A percentile compares a stretch with the other conserved stretches of the same genome.
Conservation (phyloP, 768 basidiomycete genomes). For the Mycena polygramma region DNA sequence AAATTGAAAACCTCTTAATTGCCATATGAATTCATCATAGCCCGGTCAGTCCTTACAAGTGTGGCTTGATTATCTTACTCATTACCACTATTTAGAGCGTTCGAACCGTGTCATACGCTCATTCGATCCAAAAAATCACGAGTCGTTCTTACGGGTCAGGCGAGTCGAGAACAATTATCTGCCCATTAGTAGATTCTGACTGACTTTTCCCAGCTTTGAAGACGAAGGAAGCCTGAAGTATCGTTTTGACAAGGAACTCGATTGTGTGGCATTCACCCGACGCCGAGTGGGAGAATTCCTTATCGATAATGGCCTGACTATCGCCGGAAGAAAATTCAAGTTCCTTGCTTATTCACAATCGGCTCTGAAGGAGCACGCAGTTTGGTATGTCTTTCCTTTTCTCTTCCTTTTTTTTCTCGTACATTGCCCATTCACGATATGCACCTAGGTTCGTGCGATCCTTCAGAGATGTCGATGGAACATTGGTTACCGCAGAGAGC, state of each 20-base stretch:
- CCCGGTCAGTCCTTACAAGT: constrained; percentile 25
- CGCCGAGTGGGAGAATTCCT: constrained; percentile 61
- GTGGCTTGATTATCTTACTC: not conserved
- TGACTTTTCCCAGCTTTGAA: constrained; percentile 53
- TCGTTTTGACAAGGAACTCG: constrained; percentile 68
- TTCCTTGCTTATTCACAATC: constrained; percentile 84
- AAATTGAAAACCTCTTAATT: not conserved
- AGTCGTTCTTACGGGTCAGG: constrained; percentile 71
- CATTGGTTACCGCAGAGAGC: constrained; percentile 53
- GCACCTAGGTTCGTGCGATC: constrained; percentile 72
- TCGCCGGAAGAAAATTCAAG: constrained; percentile 68
- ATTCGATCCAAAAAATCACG: constrained; percentile 58
- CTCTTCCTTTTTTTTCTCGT: not conserved
- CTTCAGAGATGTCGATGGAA: constrained; percentile 53
- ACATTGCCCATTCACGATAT: not conserved
- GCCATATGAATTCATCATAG: not conserved
- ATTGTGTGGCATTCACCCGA: constrained; percentile 64
- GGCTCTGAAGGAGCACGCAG: constrained; percentile 75
- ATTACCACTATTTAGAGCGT: constrained; percentile 55
- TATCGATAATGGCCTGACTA: constrained; percentile 58
- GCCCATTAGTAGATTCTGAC: not conserved
- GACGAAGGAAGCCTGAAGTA: constrained; percentile 70
- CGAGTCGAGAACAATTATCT: not conserved
- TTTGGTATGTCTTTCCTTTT: constrained; percentile 62
- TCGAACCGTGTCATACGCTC: constrained; percentile 73